Conservation (phyloP, 2,329 filamentous ascomycete genomes). For the Cladosporium oxysporum region DNA sequence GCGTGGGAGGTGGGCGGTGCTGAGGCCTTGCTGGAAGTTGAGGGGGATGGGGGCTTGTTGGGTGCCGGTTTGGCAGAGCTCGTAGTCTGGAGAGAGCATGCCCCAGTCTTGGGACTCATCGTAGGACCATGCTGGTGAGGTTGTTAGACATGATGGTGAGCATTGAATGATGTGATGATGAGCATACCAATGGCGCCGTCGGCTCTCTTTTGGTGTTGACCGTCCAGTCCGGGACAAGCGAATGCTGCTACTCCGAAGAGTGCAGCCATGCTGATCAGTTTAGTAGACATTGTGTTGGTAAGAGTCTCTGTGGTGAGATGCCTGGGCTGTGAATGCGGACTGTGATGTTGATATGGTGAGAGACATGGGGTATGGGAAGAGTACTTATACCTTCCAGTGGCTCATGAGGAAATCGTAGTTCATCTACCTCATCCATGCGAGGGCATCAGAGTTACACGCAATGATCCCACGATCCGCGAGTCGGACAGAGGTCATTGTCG, state of each 20-base stretch:
- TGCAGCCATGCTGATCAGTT: neutral
- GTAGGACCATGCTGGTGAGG: constrained; percentile 23
- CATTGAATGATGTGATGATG: neutral
- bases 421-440: neutral
- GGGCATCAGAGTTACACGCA: neutral
- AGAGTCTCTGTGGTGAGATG: neutral
- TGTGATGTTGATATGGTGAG: neutral
- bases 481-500: neutral
- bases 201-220: constrained; percentile 12
- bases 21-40: constrained; percentile 44
- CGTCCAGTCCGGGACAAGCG: neutral
- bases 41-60: constrained; percentile 55
- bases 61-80: constrained; percentile 52
- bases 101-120: constrained; percentile 29
- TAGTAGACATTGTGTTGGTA: neutral
- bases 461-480: neutral
- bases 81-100: constrained; percentile 38
- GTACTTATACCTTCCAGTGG: neutral
- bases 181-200: neutral
- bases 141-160: neutral
- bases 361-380: neutral
- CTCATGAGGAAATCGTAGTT: neutral
- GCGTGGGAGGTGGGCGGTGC: constrained; percentile 41
- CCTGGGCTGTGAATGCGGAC: neutral
- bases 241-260: neutral